A percentile compares a stretch with the other conserved stretches of the same genome.
phyloP scores from a whole-genome alignment of 352 stramenopile genomes.

The Globisporangium cederbergense region DNA sequence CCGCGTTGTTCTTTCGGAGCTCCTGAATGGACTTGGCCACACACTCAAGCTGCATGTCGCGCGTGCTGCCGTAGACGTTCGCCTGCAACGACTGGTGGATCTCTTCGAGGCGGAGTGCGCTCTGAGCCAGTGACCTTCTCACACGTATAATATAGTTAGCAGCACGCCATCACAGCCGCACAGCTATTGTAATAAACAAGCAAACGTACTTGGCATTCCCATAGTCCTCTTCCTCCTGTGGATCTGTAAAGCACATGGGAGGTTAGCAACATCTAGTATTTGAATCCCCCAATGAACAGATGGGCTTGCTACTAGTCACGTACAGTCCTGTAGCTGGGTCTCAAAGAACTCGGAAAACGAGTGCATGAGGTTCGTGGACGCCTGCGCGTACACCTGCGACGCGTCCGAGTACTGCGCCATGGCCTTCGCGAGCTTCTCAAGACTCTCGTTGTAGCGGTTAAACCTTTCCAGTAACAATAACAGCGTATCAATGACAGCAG shows the following conservation, averaged over 20 bases:
- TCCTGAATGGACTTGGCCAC: slow-evolving; percentile 45
- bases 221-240: slow-evolving; percentile 23
- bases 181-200: background rate
- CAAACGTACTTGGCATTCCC: slow-evolving; percentile 20
- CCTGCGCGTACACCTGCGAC: slow-evolving; percentile 40
- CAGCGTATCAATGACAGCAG: background rate
- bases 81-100: slow-evolving; percentile 50
- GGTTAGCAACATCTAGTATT: background rate
- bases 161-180: background rate
- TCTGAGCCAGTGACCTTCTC: slow-evolving; percentile 41
- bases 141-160: background rate
- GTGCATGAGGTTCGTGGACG: slow-evolving; percentile 44
- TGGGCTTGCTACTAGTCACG: background rate
- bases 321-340: slow-evolving; percentile 42
- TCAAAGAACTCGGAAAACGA: slow-evolving; percentile 63
- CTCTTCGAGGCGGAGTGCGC: slow-evolving; percentile 48
- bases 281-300: no score
- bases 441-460: slow-evolving; percentile 52
- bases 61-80: slow-evolving; percentile 43
- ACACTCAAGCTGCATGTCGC: slow-evolving; percentile 40
- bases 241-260: slow-evolving; percentile 9
- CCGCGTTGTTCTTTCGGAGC: slow-evolving; percentile 33
- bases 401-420: slow-evolving; percentile 44
- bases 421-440: slow-evolving; percentile 52
- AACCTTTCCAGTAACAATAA: slow-evolving; percentile 26